phyloP scores from a whole-genome alignment of 805 yeast genomes.

The Suhomyces emberorum region DNA sequence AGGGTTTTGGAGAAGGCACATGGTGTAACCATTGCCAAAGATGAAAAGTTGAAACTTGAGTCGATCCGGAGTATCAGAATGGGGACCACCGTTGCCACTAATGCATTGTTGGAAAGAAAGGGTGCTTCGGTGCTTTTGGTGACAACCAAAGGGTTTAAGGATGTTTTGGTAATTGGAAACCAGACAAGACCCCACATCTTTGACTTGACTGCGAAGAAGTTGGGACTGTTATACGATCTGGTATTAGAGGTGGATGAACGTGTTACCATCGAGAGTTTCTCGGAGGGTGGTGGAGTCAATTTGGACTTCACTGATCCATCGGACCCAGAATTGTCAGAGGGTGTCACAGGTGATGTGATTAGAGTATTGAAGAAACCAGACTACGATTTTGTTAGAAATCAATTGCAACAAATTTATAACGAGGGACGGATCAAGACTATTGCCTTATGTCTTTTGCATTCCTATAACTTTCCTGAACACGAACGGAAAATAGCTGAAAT shows the following conservation, averaged over 20 bases:
- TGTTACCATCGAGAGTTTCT: slow-evolving; percentile 70
- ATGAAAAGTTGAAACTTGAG: slow-evolving; percentile 53
- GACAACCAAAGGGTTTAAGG: slow-evolving; percentile 86
- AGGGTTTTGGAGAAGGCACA: slow-evolving; percentile 64
- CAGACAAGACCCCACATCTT: slow-evolving; percentile 90
- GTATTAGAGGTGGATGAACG: slow-evolving; percentile 89
- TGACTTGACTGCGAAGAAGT: slow-evolving; percentile 71
- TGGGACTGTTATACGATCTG: slow-evolving; percentile 65
- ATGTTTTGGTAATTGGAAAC: slow-evolving; percentile 79
- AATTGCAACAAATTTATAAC: slow-evolving; percentile 24
- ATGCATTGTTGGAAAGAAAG: slow-evolving; percentile 87
- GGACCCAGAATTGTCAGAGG: slow-evolving; percentile 32
- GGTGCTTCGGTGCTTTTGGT: slow-evolving; percentile 85
- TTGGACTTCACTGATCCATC: slow-evolving; percentile 15
- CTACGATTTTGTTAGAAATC: slow-evolving; percentile 16
- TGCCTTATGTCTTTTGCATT: slow-evolving; percentile 40
- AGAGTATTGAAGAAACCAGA: slow-evolving; percentile 32
- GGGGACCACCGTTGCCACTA: slow-evolving; percentile 97
- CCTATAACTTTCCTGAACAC: slow-evolving; percentile 40
- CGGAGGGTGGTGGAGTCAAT: slow-evolving; percentile 61
- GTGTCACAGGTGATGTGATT: slow-evolving; percentile 33
- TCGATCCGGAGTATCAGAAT: slow-evolving; percentile 68
- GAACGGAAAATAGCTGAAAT: slow-evolving; percentile 33
- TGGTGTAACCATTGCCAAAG: slow-evolving; percentile 54
- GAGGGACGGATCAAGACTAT: slow-evolving; percentile 23